These are phyloP conservation scores for Pholiota molesta DNA, from an alignment of 768 basidiomycete genomes.

Conservation along the genomic window DNA sequence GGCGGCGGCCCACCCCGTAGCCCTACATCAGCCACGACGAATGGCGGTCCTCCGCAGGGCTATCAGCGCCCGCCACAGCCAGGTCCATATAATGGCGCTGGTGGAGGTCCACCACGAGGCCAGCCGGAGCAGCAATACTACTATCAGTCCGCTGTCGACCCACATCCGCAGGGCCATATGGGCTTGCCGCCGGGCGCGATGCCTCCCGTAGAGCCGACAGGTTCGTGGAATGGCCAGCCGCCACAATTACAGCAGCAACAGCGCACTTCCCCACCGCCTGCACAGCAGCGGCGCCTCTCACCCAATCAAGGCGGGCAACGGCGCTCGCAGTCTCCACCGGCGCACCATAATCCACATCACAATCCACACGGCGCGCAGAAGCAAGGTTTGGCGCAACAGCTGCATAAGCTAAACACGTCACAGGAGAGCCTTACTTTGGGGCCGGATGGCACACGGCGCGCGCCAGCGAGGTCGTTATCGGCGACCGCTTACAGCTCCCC, in stretches of 20 bases:
- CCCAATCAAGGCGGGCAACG: slow-evolving; percentile 37
- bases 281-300: slow-evolving; percentile 26
- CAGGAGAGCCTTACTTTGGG: slow-evolving; percentile 34
- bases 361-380: slow-evolving; percentile 12
- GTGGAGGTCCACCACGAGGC: slow-evolving; percentile 22
- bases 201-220: slow-evolving; percentile 50
- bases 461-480: slow-evolving; percentile 70
- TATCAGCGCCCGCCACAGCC: slow-evolving; percentile 31
- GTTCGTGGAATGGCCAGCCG: slow-evolving; percentile 35
- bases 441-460: slow-evolving; percentile 37
- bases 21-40: slow-evolving; percentile 24
- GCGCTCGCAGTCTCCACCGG: slow-evolving; percentile 57
- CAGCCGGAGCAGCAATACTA: slow-evolving; percentile 41
- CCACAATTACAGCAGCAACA: slow-evolving; percentile 14
- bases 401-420: slow-evolving; percentile 35
- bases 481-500: slow-evolving; percentile 56
- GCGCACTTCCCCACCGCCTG: slow-evolving; percentile 12
- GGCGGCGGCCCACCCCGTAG: slow-evolving; percentile 39
- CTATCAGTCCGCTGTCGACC: slow-evolving; percentile 30
- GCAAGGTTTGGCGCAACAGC: slow-evolving; percentile 34
- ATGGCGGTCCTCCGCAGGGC: slow-evolving; percentile 24
- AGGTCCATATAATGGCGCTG: slow-evolving; percentile 26
- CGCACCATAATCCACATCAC: slow-evolving; percentile 24
- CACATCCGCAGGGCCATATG: slow-evolving; percentile 35
- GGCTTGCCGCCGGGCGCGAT: slow-evolving; percentile 65